Percentiles rank a stretch among this genome's conserved stretches.
These are phyloP conservation scores for Parmelia sp. DNA, from an alignment of 495 filamentous ascomycete species.

Conservation along the genomic window DNA sequence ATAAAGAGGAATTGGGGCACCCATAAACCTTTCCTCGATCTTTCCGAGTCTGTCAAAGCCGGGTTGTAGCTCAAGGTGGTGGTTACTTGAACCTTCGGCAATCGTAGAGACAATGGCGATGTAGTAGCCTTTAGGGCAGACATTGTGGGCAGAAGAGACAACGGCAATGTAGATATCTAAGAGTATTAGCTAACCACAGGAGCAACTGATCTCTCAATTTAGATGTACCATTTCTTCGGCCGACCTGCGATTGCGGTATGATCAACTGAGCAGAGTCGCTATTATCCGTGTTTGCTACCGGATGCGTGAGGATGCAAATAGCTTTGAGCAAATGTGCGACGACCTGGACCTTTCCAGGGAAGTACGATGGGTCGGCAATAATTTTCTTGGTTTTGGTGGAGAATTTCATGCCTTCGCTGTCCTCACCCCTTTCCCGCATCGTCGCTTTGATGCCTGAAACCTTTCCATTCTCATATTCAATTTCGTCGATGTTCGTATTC, in stretches of 20 bases:
- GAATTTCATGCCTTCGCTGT: constrained; percentile 82
- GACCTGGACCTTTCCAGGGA: constrained; percentile 79
- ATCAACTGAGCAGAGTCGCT: constrained; percentile 92
- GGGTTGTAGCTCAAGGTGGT: constrained; percentile 88
- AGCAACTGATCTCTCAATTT: not conserved
- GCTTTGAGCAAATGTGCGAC: constrained; percentile 88
- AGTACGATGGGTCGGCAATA: constrained; percentile 93
- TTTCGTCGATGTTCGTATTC: constrained; percentile 86
- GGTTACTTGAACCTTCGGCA: constrained; percentile 83
- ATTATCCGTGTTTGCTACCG: constrained; percentile 79
- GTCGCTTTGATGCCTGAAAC: constrained; percentile 93
- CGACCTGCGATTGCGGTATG: constrained; percentile 94
- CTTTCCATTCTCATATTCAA: constrained; percentile 73
- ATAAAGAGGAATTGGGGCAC: constrained; percentile 82
- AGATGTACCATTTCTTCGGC: constrained; percentile 77
- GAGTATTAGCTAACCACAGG: constrained; percentile 27
- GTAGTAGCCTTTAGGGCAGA: constrained; percentile 98
- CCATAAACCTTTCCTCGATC: constrained; percentile 97
- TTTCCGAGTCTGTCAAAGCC: constrained; percentile 89
- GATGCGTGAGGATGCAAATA: constrained; percentile 95
- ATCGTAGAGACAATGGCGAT: constrained; percentile 98
- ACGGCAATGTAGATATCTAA: constrained; percentile 96
- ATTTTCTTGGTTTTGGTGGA: constrained; percentile 94
- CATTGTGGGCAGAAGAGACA: constrained; percentile 93
- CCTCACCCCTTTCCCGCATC: constrained; percentile 75